These are phyloP conservation scores for maize (Zea mays) DNA, from an alignment of 176 grass and related monocot genomes.

Conservation along the genomic window DNA sequence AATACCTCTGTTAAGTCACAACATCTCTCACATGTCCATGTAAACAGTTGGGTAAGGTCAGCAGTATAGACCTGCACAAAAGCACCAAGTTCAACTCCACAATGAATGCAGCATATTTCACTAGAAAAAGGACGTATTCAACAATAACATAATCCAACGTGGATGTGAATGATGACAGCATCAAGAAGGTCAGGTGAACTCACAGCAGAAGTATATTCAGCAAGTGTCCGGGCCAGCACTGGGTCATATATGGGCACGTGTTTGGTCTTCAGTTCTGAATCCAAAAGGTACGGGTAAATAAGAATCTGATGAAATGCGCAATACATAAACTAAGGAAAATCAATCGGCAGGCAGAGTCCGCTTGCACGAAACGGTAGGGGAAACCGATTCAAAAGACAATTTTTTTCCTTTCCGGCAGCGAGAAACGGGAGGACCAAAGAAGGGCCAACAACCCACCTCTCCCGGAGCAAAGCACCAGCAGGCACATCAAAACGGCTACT, in stretches of 20 bases:
- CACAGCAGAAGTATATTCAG: conserved; percentile 92
- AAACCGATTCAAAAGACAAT: background rate
- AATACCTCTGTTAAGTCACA: conserved; percentile 75
- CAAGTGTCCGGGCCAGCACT: conserved; percentile 64
- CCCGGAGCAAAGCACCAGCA: conserved; percentile 50
- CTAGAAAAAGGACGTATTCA: background rate
- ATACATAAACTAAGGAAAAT: background rate
- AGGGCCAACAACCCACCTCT: conserved; percentile 44
- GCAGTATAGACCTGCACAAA: conserved; percentile 71
- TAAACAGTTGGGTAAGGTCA: conserved; percentile 70
- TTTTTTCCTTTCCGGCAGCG: no score
- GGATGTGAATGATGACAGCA: background rate
- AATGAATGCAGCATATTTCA: background rate
- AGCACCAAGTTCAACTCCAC: background rate
- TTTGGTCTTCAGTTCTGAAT: conserved; percentile 60
- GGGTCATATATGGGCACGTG: conserved; percentile 49
- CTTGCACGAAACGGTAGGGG: background rate
- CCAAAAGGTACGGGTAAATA: background rate
- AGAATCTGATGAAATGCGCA: background rate
- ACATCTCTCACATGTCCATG: conserved; percentile 89
- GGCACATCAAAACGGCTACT: conserved; percentile 40
- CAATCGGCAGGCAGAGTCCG: background rate
- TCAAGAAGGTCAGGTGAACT: conserved; percentile 15
- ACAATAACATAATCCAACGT: background rate
- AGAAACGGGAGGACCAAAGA: background rate